Evolutionary conservation across 495 filamentous ascomycete genomes (phyloP).

Genomic region (Neurospora sp.): DNA sequence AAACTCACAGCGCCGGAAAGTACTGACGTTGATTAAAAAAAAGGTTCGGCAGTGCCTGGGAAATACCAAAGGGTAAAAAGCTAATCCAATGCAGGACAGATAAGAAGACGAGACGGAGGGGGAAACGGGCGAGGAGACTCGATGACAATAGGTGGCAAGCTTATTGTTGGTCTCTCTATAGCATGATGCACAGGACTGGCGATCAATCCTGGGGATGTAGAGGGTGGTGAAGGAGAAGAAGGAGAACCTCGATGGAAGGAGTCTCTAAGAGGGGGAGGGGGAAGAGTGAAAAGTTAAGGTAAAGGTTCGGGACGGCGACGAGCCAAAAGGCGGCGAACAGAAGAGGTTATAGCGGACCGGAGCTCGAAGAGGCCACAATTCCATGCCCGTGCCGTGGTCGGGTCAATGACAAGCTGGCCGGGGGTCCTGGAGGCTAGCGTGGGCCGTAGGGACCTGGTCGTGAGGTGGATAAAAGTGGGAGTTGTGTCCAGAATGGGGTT

Average conservation of each 20-base stretch:
- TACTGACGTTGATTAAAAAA: not conserved
- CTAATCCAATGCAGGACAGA: not conserved
- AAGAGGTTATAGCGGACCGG: not conserved
- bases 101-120: not conserved
- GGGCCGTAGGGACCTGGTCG: not conserved
- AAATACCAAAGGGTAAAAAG: not conserved
- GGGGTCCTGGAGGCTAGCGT: not conserved
- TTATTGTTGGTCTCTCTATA: not conserved
- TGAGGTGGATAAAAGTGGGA: not conserved
- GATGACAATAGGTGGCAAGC: not conserved
- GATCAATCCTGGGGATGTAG: not conserved
- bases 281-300: not conserved
- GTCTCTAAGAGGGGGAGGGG: not conserved
- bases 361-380: not conserved
- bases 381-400: not conserved
- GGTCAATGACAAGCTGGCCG: not conserved
- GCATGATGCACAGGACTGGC: not conserved
- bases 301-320: not conserved
- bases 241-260: not conserved
- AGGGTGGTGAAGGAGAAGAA: not conserved
- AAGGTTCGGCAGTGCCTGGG: not conserved
- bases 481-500: not conserved
- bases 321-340: not conserved
- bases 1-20: not conserved
- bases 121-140: not conserved